These are phyloP conservation scores for Sophora flavescens DNA, from an alignment of 306 rosid species.

Conservation along the genomic window DNA sequence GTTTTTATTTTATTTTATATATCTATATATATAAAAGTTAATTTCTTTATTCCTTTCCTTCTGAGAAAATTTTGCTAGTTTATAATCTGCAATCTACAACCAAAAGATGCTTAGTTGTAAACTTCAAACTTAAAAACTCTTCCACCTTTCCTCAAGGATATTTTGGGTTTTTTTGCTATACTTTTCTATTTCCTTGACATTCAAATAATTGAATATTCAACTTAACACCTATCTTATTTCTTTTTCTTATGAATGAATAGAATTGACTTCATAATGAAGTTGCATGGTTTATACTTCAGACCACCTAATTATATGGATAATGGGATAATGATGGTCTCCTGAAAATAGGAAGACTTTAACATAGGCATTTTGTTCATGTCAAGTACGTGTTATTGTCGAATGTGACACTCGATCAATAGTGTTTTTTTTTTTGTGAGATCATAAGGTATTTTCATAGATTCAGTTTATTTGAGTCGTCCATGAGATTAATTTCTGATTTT, in stretches of 20 bases:
- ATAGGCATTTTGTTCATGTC: too few species aligned
- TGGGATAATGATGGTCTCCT: neutral
- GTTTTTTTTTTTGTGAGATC: too few species aligned
- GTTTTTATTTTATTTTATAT: too few species aligned
- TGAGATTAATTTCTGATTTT: too few species aligned
- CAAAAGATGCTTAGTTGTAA: neutral
- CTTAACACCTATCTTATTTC: neutral
- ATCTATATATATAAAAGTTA: too few species aligned
- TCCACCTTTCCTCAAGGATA: neutral
- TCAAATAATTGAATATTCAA: slow-evolving; percentile 37
- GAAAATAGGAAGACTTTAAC: too few species aligned
- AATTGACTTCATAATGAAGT: slow-evolving; percentile 21
- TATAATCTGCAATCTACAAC: neutral
- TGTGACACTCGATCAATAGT: too few species aligned
- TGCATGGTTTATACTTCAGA: neutral
- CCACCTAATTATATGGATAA: neutral
- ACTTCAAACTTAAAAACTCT: neutral
- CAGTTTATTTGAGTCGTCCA: too few species aligned
- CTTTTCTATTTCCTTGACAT: neutral
- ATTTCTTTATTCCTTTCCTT: neutral
- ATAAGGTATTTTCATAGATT: too few species aligned
- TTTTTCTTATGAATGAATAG: neutral
- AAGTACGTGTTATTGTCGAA: too few species aligned
- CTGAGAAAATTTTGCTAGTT: neutral
- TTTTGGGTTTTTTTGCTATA: neutral